Evolutionary conservation across 1,139 yeast genomes (phyloP).

Genomic region (Hyphopichia wangnamkhiaoensis): DNA sequence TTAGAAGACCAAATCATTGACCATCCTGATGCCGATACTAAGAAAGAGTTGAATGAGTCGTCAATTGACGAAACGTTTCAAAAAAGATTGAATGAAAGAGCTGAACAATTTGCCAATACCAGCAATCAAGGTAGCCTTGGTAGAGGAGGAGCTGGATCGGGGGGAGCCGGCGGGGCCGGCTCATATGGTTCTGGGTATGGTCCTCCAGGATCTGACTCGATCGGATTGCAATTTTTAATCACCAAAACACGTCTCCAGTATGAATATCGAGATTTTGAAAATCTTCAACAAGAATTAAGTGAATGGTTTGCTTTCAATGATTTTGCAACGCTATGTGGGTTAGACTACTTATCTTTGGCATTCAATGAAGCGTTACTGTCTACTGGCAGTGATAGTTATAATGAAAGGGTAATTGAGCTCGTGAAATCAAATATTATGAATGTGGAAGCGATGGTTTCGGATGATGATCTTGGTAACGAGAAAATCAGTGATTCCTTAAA

Average conservation of each 20-base stretch:
- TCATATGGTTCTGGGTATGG: neutral
- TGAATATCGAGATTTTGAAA: constrained; percentile 40
- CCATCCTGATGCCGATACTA: constrained; percentile 44
- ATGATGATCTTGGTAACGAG: neutral
- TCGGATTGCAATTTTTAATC: constrained; percentile 27
- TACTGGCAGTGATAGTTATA: too few species aligned
- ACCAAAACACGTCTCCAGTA: constrained; percentile 47
- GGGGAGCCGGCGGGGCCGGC: constrained; percentile 8
- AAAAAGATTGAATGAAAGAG: constrained; percentile 44
- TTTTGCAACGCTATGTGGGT: constrained; percentile 29
- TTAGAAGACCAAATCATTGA: constrained; percentile 50
- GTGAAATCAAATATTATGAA: neutral
- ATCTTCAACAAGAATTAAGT: constrained; percentile 48
- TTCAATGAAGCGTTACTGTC: neutral
- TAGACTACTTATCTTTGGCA: constrained; percentile 13
- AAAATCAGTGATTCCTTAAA: constrained; percentile 7
- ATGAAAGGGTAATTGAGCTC: neutral
- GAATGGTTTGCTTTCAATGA: constrained; percentile 69
- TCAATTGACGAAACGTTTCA: constrained; percentile 48
- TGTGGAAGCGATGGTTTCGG: neutral
- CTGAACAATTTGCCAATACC: constrained; percentile 36
- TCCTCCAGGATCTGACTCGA: constrained; percentile 1
- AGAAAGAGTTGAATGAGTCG: constrained; percentile 29
- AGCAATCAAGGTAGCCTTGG: neutral
- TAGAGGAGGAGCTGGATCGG: constrained; percentile 3